These are phyloP conservation scores for Nicotiana benthamiana DNA, from an alignment of 257 asterid genomes.

Conservation along the genomic window DNA sequence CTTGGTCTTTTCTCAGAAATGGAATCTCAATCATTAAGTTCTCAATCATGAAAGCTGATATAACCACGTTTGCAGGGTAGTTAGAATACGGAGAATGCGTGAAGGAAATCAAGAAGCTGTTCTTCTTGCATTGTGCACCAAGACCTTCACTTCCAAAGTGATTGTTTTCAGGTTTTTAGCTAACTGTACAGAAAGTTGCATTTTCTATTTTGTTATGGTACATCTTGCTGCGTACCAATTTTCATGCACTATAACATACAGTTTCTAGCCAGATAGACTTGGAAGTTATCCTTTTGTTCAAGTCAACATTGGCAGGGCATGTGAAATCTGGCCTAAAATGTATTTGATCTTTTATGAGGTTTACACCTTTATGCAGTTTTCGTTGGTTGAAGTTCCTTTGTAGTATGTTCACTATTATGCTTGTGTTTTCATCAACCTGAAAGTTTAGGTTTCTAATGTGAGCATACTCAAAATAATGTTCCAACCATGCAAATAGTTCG, in stretches of 20 bases:
- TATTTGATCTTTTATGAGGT: too few species aligned
- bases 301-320: too few species aligned
- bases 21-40: not conserved
- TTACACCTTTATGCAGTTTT: too few species aligned
- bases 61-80: constrained; percentile 55
- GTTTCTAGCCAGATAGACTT: too few species aligned
- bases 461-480: too few species aligned
- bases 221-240: not conserved
- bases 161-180: constrained; percentile 77
- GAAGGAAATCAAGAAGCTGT: constrained; percentile 97
- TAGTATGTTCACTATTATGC: too few species aligned
- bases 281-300: too few species aligned
- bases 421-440: too few species aligned
- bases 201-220: not conserved
- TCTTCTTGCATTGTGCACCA: constrained; percentile 87
- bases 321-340: too few species aligned
- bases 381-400: too few species aligned
- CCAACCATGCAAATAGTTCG: too few species aligned
- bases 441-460: too few species aligned
- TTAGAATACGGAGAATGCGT: constrained; percentile 82
- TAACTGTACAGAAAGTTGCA: not conserved
- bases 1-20: not conserved
- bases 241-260: not conserved
- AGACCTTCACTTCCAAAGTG: constrained; percentile 79
- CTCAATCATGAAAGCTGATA: not conserved